These are phyloP conservation scores for Mycena rebaudengoi DNA, from an alignment of 768 basidiomycete species.

Conservation along the genomic window DNA sequence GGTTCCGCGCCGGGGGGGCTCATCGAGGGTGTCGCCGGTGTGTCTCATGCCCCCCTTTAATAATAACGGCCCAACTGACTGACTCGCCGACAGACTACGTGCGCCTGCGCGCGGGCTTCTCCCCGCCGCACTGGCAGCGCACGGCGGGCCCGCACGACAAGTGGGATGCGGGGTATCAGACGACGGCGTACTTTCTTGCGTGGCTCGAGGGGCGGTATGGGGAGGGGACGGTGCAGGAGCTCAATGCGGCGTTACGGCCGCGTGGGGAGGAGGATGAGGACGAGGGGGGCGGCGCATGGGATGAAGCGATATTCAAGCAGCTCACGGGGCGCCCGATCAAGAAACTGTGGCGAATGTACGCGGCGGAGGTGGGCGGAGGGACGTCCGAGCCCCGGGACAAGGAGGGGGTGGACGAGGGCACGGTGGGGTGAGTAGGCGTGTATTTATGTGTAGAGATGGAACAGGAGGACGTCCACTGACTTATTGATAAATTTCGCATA, in stretches of 20 bases:
- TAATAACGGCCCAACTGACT: neutral
- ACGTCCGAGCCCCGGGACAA: neutral
- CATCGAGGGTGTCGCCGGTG: conserved; percentile 84
- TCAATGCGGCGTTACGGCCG: conserved; percentile 68
- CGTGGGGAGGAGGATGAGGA: no score
- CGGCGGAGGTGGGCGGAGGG: conserved; percentile 42
- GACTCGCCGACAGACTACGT: conserved; percentile 67
- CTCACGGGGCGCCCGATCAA: conserved; percentile 61
- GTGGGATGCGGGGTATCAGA: conserved; percentile 83
- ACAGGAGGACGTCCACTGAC: no score
- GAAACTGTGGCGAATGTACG: conserved; percentile 68
- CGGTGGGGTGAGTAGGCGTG: conserved; percentile 16
- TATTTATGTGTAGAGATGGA: neutral
- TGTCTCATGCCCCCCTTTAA: conserved; percentile 15
- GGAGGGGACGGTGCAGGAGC: conserved; percentile 59
- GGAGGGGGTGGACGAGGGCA: conserved; percentile 1
- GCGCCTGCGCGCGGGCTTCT: conserved; percentile 63
- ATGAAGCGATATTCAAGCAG: conserved; percentile 59
- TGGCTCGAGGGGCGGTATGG: conserved; percentile 69
- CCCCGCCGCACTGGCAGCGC: conserved; percentile 76
- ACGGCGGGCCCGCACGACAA: conserved; percentile 43
- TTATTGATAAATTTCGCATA: no score
- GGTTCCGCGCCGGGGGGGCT: conserved; percentile 73
- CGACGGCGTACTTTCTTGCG: conserved; percentile 78
- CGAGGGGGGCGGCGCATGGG: conserved; percentile 56